A percentile compares a stretch with the other conserved stretches of the same genome.
Evolutionary conservation across 306 rosid genomes (phyloP).

Genomic region (Quercus robur): DNA sequence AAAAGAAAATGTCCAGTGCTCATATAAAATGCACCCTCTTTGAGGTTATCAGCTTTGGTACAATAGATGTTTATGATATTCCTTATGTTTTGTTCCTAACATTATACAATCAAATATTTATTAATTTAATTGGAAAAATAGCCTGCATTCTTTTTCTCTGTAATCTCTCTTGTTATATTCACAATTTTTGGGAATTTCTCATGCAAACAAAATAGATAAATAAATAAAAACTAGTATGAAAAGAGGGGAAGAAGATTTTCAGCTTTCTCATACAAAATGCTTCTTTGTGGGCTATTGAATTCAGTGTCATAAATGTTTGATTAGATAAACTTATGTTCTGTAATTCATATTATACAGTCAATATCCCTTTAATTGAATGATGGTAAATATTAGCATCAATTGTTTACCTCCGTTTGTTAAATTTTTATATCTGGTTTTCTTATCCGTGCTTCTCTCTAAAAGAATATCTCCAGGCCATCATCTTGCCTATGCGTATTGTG

Average conservation of each 20-base stretch:
- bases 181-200: neutral
- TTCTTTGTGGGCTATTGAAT: neutral
- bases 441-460: too few relatives aligned
- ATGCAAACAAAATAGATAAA: neutral
- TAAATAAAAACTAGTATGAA: neutral
- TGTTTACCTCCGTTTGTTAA: too few relatives aligned
- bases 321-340: too few relatives aligned
- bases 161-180: neutral
- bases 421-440: too few relatives aligned
- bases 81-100: neutral
- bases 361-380: too few relatives aligned
- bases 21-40: conserved; percentile 1
- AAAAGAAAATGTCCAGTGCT: neutral
- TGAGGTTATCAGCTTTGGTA: conserved; percentile 13
- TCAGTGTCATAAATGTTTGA: too few relatives aligned
- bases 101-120: neutral
- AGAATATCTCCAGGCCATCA: too few relatives aligned
- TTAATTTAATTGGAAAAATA: conserved; percentile 18
- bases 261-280: neutral
- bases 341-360: too few relatives aligned
- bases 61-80: neutral
- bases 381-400: too few relatives aligned
- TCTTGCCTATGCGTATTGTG: too few relatives aligned
- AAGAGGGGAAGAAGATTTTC: neutral
- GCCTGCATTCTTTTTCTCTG: conserved; percentile 1